phyloP scores from a whole-genome alignment of 768 basidiomycete genomes.

The Peribolospora baueri region DNA sequence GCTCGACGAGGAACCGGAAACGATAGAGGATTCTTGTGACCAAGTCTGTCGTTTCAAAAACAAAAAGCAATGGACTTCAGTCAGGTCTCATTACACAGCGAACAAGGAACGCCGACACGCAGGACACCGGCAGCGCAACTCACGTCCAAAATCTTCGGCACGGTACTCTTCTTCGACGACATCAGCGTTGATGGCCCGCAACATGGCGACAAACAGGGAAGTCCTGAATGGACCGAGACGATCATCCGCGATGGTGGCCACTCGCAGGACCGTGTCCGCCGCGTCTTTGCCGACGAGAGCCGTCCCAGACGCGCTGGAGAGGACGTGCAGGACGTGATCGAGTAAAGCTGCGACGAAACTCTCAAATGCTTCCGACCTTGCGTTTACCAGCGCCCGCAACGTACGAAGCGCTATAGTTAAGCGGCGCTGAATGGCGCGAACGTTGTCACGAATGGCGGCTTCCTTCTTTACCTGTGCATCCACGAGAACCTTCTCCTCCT shows the following conservation, averaged over 20 bases:
- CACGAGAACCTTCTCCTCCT: constrained; percentile 62
- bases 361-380: constrained; percentile 30
- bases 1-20: constrained; percentile 53
- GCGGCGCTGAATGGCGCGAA: no score
- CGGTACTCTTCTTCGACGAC: constrained; percentile 47
- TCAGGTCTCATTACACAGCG: constrained; percentile 10
- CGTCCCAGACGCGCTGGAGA: constrained; percentile 26
- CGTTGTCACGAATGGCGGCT: constrained; percentile 28
- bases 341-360: constrained; percentile 35
- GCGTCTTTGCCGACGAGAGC: constrained; percentile 37
- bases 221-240: constrained; percentile 41
- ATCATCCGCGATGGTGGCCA: constrained; percentile 48
- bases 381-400: constrained; percentile 34
- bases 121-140: constrained; percentile 25
- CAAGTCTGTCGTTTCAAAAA: constrained; percentile 28
- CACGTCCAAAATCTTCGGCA: constrained; percentile 25
- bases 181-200: constrained; percentile 42
- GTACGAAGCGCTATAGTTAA: no score
- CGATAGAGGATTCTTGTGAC: constrained; percentile 67
- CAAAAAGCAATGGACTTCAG: neutral
- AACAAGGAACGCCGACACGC: constrained; percentile 17
- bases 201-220: constrained; percentile 61
- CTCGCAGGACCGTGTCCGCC: constrained; percentile 49
- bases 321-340: constrained; percentile 38
- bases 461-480: constrained; percentile 66